Evolutionary conservation across 2,329 filamentous ascomycete genomes (phyloP), one percentile per base, ranked within the genome.

Genomic region (Epichloe gansuensis): DNA sequence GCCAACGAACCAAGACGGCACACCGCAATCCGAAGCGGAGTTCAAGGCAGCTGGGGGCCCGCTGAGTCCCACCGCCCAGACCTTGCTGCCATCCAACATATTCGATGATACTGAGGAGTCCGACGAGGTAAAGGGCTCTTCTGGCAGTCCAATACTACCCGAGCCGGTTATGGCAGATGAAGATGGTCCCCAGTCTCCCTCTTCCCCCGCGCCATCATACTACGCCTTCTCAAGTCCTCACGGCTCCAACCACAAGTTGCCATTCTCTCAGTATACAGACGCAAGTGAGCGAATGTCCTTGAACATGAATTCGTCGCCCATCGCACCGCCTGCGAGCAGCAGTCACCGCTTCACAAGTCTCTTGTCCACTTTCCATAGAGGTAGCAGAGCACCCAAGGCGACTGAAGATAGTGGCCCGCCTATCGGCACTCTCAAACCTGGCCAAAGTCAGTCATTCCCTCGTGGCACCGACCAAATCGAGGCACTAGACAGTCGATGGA

Each of bases 401-500:
- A 62, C 75, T 12, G 64, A 67, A 40, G 64, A 66, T 1, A 61
- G 60, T 6, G 82, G 83, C 0, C 83, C 82, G 5, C 72, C 77
- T 1, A 67, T 89, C 7, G 87, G 87, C 1, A 81, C 77, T 21
- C 70, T 90, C 13, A 87, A 87, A 61, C 69, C 78, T 34, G 77
- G 79, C 0, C 85, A 91, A 63, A 89, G 85, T 60, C 85, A 88
- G 61, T 91, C 87, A 0, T 81, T 93, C 57, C 87, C 87, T 5
- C 72, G 78, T 17, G 75, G 76, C 54, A 68, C 68, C 55, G 85
- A 78, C 23, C 80, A 81, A 12, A 66, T 64, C 58, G 84, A 76
- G 61, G 70, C 62, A 56, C 67, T 68, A 64, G 73, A 61, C 55
- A 79, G 64, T 64, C 79, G 70, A 66, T 78, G 80, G 25, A 74